Evolutionary conservation across 352 stramenopile species (phyloP), one percentile per base, ranked within the genome.

Genomic region (Blastocystis sp.): DNA sequence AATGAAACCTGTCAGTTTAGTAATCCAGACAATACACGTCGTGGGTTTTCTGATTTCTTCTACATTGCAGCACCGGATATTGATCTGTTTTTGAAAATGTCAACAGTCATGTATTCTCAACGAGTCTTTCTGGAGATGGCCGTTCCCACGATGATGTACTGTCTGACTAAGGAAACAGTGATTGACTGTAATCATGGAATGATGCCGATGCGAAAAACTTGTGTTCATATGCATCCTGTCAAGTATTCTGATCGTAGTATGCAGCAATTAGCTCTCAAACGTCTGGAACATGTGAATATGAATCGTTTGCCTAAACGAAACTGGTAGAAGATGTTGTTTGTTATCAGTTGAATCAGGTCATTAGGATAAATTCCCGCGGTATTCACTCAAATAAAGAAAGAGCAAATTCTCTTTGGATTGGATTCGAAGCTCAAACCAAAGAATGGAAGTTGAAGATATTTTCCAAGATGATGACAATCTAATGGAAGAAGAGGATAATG

Each of bases 391-490:
- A n/a, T 5, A 24, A 73, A 37, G 27, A 73, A 19, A 80, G 32
- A 52, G 24, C 67, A 83, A 46, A 83, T 83, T 83, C 71, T 83
- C 52, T 14, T 66, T 65, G 42, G 58, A 65, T 83, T 83, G 14
- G 46, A 39, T 49, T 32, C 11, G 29, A 14, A 67, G 32, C 52
- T 63, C 46, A n/a, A 37, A 43, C 11, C 27, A 42, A 32, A 83
- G 19, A 49, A 83, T 83, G 71, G 71, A 83, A 51, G 51, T 83
- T 65, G 71, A 83, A 65, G 71, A 83, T 5, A 19, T 42, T 27
- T 61, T n/a, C 43, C 49, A 4, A 35, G 29, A 83, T 67, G 54
- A 66, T 39, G 39, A 66, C 32, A 65, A 67, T 75, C 35, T 58
- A 11, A 87, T 87, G 65, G 77, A 87, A 37, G 61, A 54, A 32